Conservation (phyloP, 192 early-diverging fungal species). For the Backusella sp. region DNA sequence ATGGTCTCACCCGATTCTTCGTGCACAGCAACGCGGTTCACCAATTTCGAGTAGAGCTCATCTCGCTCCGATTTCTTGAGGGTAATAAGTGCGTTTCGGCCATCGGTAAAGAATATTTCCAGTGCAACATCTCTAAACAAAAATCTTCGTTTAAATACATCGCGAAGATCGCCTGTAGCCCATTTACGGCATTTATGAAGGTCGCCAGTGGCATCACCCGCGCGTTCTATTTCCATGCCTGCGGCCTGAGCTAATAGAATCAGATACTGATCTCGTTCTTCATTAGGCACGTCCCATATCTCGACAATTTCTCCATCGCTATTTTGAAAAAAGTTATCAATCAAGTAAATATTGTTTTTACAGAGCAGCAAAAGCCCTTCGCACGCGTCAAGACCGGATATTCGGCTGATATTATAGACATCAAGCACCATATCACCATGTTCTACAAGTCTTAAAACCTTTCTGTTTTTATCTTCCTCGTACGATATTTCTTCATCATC, state of each 20-base stretch:
- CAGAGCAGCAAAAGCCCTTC: slow-evolving; percentile 68
- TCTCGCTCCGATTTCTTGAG: slow-evolving; percentile 62
- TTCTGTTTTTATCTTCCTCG: slow-evolving; percentile 70
- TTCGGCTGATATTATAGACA: slow-evolving; percentile 63
- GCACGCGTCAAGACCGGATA: slow-evolving; percentile 65
- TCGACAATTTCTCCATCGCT: slow-evolving; percentile 66
- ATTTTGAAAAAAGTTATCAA: slow-evolving; percentile 67
- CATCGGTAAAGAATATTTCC: slow-evolving; percentile 79
- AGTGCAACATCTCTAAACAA: slow-evolving; percentile 69
- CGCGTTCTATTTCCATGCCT: slow-evolving; percentile 34
- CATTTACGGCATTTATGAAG: slow-evolving; percentile 49
- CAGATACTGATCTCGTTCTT: slow-evolving; percentile 58
- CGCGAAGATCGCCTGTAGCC: slow-evolving; percentile 59
- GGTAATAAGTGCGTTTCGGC: slow-evolving; percentile 71
- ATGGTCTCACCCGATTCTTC: slow-evolving; percentile 46
- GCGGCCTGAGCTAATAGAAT: slow-evolving; percentile 52
- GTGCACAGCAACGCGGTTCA: slow-evolving; percentile 48
- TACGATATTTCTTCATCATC: slow-evolving; percentile 45
- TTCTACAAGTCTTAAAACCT: slow-evolving; percentile 69
- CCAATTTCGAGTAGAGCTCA: slow-evolving; percentile 58
- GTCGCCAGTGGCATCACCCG: slow-evolving; percentile 32
- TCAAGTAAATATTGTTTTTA: slow-evolving; percentile 68
- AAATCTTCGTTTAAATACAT: slow-evolving; percentile 61
- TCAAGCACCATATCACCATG: slow-evolving; percentile 66
- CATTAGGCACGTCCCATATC: slow-evolving; percentile 60